A percentile compares a stretch with the other conserved stretches of the same genome.
Conservation (phyloP, 2,329 filamentous ascomycete genomes). For the Calonectria pteridis region DNA sequence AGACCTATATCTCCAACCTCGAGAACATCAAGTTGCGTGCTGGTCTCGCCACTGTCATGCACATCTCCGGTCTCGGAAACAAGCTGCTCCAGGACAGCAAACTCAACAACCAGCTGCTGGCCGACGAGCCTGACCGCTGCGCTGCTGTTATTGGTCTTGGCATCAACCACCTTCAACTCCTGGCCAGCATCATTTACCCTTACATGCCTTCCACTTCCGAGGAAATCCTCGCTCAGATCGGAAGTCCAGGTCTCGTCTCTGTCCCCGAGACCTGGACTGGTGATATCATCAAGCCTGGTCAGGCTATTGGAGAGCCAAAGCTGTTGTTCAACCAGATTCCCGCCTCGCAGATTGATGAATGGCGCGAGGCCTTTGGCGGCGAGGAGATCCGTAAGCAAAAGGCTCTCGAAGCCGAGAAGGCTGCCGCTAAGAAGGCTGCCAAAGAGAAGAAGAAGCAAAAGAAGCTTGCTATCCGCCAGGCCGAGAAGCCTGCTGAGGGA, state of each 20-base stretch:
- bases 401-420: constrained; percentile 65
- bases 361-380: constrained; percentile 81
- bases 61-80: constrained; percentile 71
- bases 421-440: constrained; percentile 63
- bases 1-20: constrained; percentile 75
- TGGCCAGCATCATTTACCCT: constrained; percentile 82
- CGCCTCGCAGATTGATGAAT: constrained; percentile 83
- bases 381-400: constrained; percentile 77
- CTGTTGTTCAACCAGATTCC: constrained; percentile 89
- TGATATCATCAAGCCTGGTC: constrained; percentile 75
- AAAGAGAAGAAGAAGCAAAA: constrained; percentile 65
- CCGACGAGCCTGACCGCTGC: constrained; percentile 66
- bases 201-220: constrained; percentile 87
- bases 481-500: constrained; percentile 26
- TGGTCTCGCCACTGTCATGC: constrained; percentile 74
- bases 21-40: constrained; percentile 79
- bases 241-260: constrained; percentile 59
- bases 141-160: constrained; percentile 78
- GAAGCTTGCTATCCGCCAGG: constrained; percentile 42
- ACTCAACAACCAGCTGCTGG: constrained; percentile 67
- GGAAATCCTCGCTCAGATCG: constrained; percentile 83
- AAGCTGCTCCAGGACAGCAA: constrained; percentile 65
- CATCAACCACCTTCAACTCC: constrained; percentile 85
- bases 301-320: constrained; percentile 83
- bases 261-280: constrained; percentile 77